Conservation (phyloP, 805 yeast genomes). For the Ogataea corticis region DNA sequence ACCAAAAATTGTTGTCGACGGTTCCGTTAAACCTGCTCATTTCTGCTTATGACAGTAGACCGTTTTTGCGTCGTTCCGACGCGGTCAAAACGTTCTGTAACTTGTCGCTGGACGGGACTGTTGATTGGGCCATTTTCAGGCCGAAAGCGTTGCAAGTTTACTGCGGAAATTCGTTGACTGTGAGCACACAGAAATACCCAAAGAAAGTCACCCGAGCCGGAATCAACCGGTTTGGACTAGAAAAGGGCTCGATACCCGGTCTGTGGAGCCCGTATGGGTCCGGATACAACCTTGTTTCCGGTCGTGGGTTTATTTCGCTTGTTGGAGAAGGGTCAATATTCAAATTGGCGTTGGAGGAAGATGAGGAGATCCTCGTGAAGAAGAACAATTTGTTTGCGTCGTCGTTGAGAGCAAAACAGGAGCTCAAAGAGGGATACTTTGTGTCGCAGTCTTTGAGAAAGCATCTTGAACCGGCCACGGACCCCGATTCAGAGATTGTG, state of each 20-base stretch:
- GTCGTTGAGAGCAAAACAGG: slow-evolving; percentile 49
- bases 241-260: slow-evolving; percentile 40
- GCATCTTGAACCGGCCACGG: slow-evolving; percentile 12
- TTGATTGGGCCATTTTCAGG: slow-evolving; percentile 62
- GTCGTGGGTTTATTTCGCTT: slow-evolving; percentile 58
- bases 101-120: slow-evolving; percentile 54
- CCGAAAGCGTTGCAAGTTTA: slow-evolving; percentile 49
- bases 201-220: slow-evolving; percentile 37
- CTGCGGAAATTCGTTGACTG: slow-evolving; percentile 51
- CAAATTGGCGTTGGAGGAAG: slow-evolving; percentile 43
- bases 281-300: slow-evolving; percentile 52
- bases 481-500: slow-evolving; percentile 9
- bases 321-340: slow-evolving; percentile 58
- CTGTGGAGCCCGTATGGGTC: slow-evolving; percentile 35
- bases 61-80: slow-evolving; percentile 9
- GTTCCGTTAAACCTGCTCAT: slow-evolving; percentile 46
- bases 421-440: slow-evolving; percentile 33
- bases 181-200: slow-evolving; percentile 43
- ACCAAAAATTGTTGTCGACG: slow-evolving; percentile 50
- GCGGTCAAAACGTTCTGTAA: slow-evolving; percentile 43
- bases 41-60: slow-evolving; percentile 34
- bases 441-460: slow-evolving; percentile 17
- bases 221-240: slow-evolving; percentile 24
- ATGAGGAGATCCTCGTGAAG: slow-evolving; percentile 51
- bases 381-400: slow-evolving; percentile 48